Evolutionary conservation across 345 rosid species (phyloP).

Genomic region (Eucalyptus marginata): DNA sequence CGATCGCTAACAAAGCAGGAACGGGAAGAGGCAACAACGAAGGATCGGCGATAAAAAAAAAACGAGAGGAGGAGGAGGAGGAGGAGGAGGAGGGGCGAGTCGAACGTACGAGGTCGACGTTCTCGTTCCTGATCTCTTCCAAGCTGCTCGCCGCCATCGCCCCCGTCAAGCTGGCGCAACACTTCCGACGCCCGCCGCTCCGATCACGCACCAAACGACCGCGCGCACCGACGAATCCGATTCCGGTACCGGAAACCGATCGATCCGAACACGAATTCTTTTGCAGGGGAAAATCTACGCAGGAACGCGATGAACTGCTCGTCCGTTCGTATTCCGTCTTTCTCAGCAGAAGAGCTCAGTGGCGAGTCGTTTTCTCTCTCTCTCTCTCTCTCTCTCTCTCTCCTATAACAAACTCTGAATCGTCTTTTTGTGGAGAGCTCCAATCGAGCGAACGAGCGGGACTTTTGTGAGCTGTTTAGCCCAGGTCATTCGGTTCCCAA

Average conservation of each 20-base stretch:
- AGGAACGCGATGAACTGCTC: background rate
- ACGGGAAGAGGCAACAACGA: background rate
- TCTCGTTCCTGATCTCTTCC: constrained; percentile 54
- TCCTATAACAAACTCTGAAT: background rate
- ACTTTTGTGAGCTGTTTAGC: background rate
- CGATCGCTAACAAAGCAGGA: background rate
- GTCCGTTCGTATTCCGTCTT: background rate
- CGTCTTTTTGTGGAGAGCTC: background rate
- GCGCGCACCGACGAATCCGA: background rate
- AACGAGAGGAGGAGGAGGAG: background rate
- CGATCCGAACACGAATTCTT: background rate
- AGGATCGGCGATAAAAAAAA: background rate
- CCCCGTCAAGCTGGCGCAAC: background rate
- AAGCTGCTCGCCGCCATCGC: constrained; percentile 30
- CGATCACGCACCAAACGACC: background rate
- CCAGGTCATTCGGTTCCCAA: background rate
- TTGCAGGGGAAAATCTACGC: background rate
- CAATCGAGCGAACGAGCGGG: background rate
- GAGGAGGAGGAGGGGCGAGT: background rate
- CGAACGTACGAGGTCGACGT: constrained; percentile 33
- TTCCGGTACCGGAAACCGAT: background rate
- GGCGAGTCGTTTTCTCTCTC: no score
- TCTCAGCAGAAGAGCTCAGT: background rate
- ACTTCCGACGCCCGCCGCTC: background rate
- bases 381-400: background rate